Percentiles rank a stretch among this genome's conserved stretches.
Evolutionary conservation across 768 basidiomycete genomes (phyloP).

Genomic region (Suillus decipiens): DNA sequence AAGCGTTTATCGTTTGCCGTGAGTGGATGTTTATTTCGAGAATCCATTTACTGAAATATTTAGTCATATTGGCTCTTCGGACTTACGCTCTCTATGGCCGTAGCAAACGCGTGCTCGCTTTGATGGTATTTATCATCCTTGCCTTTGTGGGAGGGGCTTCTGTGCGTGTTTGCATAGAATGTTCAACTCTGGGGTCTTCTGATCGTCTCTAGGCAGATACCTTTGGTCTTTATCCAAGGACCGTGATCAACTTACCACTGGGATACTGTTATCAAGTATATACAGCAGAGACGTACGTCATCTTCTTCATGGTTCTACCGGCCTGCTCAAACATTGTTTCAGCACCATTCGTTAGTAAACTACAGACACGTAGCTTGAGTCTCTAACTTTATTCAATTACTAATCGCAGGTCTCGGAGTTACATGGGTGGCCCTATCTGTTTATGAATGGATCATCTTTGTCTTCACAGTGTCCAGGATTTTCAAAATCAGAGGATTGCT

Average conservation of each 20-base stretch:
- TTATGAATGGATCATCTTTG: neutral
- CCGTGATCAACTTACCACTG: neutral
- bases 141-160: neutral
- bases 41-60: neutral
- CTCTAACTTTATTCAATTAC: neutral
- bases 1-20: neutral
- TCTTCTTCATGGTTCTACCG: neutral
- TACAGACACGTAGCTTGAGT: neutral
- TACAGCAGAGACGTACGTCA: neutral
- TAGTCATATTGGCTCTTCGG: constrained; percentile 2
- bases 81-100: neutral
- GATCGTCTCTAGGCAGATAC: neutral
- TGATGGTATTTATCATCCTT: neutral
- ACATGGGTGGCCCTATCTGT: neutral
- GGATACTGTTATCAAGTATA: neutral
- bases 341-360: neutral
- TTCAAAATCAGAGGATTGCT: neutral
- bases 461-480: neutral
- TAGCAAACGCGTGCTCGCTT: neutral
- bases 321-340: neutral
- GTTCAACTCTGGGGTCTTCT: neutral
- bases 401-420: neutral
- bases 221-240: neutral
- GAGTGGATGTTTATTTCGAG: neutral
- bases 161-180: neutral